These are phyloP conservation scores for Boletus fagicola DNA, from an alignment of 768 basidiomycete genomes.

Conservation along the genomic window DNA sequence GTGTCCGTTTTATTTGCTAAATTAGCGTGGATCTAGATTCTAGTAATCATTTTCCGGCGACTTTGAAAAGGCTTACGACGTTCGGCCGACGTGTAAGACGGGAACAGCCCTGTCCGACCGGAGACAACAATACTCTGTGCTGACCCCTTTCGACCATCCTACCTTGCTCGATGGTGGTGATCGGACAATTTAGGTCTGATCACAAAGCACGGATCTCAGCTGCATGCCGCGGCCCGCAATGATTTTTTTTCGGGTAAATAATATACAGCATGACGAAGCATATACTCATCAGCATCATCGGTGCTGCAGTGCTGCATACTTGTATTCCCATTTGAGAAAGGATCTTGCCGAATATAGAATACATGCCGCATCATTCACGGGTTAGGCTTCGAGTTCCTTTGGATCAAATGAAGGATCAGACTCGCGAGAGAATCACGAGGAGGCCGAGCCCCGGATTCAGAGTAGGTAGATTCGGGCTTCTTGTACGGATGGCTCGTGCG, in stretches of 20 bases:
- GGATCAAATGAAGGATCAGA: background rate
- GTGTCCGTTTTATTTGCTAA: background rate
- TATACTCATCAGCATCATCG: background rate
- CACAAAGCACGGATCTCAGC: background rate
- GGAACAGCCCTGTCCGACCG: too few species aligned
- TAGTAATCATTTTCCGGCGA: background rate
- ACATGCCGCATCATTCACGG: too few species aligned
- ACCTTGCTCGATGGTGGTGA: background rate
- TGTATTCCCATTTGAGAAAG: too few species aligned
- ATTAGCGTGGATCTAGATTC: background rate
- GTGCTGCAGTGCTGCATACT: background rate
- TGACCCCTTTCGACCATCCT: background rate
- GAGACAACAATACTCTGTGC: background rate
- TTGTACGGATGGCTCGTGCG: background rate
- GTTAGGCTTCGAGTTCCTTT: background rate
- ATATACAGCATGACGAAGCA: background rate
- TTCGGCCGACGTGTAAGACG: too few species aligned
- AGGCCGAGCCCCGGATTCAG: background rate
- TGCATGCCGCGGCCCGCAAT: too few species aligned
- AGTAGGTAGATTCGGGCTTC: background rate
- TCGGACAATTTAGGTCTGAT: background rate
- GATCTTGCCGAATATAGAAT: too few species aligned
- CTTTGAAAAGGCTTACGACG: background rate
- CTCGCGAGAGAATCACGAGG: background rate
- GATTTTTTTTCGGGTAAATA: background rate